phyloP scores from a whole-genome alignment of 2,329 filamentous ascomycete species.

The Pseudocercospora fijiensis region DNA sequence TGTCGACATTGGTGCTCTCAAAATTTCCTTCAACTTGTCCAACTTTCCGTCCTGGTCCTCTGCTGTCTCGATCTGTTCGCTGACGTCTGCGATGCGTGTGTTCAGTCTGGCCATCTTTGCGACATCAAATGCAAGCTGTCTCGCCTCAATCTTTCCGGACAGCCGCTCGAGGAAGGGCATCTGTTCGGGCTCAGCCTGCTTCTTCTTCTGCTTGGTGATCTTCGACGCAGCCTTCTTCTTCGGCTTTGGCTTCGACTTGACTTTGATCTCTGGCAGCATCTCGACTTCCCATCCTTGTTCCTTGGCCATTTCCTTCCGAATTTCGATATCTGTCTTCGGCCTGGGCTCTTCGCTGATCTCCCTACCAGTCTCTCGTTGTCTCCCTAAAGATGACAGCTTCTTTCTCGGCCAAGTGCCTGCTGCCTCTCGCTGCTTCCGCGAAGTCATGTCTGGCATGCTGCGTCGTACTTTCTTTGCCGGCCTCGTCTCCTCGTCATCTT shows the following conservation, averaged over 20 bases:
- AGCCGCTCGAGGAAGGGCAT: neutral
- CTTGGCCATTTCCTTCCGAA: neutral
- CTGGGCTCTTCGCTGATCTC: neutral
- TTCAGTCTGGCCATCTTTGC: slow-evolving; percentile 20
- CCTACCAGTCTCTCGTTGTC: neutral
- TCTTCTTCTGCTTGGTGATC: neutral
- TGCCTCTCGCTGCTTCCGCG: neutral
- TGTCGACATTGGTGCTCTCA: neutral
- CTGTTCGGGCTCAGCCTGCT: slow-evolving; percentile 5
- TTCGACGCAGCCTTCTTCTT: neutral
- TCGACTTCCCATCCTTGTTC: slow-evolving; percentile 1
- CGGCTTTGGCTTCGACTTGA: neutral
- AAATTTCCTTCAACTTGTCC: neutral
- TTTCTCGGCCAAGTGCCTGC: neutral
- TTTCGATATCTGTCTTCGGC: neutral
- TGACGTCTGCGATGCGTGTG: slow-evolving; percentile 5
- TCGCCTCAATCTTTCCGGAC: neutral
- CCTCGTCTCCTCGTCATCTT: slow-evolving; percentile 1
- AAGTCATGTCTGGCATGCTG: neutral
- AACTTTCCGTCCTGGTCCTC: neutral
- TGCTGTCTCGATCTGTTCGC: neutral
- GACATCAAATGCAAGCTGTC: slow-evolving; percentile 7
- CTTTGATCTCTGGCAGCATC: neutral
- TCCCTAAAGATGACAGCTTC: neutral
- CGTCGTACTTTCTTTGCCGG: neutral